Evolutionary conservation across 2,329 filamentous ascomycete genomes (phyloP).

Genomic region (Aspergillus latus): DNA sequence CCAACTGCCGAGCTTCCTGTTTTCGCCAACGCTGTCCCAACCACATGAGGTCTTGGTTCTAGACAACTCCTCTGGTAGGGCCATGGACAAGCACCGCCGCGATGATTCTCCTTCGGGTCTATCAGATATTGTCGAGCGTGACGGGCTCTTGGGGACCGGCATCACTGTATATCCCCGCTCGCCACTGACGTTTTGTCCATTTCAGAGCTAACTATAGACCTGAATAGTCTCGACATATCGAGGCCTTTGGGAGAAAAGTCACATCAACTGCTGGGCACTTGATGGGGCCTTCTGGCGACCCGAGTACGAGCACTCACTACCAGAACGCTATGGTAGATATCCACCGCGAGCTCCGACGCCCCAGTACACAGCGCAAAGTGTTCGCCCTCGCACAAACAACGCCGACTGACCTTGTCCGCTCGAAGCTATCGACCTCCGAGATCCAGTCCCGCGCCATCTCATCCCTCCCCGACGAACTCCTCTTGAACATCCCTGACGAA

Average conservation of each 20-base stretch:
- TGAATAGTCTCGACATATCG: slow-evolving; percentile 74
- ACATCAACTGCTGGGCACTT: slow-evolving; percentile 89
- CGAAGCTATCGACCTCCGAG: slow-evolving; percentile 83
- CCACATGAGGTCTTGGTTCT: slow-evolving; percentile 31
- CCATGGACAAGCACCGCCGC: slow-evolving; percentile 48
- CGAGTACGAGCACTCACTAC: slow-evolving; percentile 64
- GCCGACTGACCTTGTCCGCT: slow-evolving; percentile 90
- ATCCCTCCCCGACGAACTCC: slow-evolving; percentile 84
- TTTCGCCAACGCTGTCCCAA: slow-evolving; percentile 10
- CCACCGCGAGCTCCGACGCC: slow-evolving; percentile 82
- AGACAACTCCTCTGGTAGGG: slow-evolving; percentile 23
- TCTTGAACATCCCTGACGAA: slow-evolving; percentile 83
- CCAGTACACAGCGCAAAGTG: slow-evolving; percentile 80
- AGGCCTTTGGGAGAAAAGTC: slow-evolving; percentile 92
- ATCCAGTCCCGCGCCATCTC: slow-evolving; percentile 91
- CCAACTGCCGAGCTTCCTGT: slow-evolving; percentile 7
- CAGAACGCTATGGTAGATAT: slow-evolving; percentile 85
- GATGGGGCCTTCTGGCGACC: slow-evolving; percentile 66
- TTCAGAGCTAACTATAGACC: not conserved
- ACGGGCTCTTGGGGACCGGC: slow-evolving; percentile 49
- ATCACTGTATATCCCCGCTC: slow-evolving; percentile 41
- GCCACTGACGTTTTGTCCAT: not conserved
- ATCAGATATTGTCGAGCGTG: slow-evolving; percentile 44
- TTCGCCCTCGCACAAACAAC: slow-evolving; percentile 89
- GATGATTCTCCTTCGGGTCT: slow-evolving; percentile 48